Base-by-base conservation (phyloP, 2,329 filamentous ascomycete genomes). In the Fusarium luffae region DNA sequence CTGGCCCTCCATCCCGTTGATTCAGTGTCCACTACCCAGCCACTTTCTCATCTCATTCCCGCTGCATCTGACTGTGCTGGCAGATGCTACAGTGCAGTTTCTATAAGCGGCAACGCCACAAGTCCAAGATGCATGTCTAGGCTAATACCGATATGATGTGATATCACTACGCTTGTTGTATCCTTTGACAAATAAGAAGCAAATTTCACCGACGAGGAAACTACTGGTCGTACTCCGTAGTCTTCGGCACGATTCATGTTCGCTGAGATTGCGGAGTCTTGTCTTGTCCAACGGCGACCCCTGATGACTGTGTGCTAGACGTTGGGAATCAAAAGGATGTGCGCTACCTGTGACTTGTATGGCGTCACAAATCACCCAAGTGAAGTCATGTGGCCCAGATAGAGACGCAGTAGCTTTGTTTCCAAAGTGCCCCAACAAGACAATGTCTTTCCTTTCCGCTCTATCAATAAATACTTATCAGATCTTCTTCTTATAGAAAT, bases 351-450 rank as follows among this genome's bases (percentile, higher is more conserved):
- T 75, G 69, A 74, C 71, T 69, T 37, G 37, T 25, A 75, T 75
- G 73, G 73, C 72, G 73, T 75, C 73, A 75, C 64, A 63, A 74
- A 74, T 66, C 69, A 65, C 56, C 69, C 70, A 65, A 67, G 60
- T 73, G 57, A 75, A 71, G 73, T 75, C 73, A 75, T 73, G 73
- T 68, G 72, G 65, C 49, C 62, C 37, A 34, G 51, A 47, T 54
- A 55, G 50, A 48, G 52, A 47, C 54, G 46, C 51, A 23, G 58
- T 69, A 48, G 61, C 46, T 56, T 62, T 59, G 50, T 40, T 52
- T 63, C 19, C 50, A 54, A 48, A 60, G 19, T 54, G 47, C 54
- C 69, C 68, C 68, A 71, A 71, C 69, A 71, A 70, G 49, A 71
- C 46, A 52, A 54, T 54, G 48, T 55, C 54, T 40, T 44, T 8